Percentiles rank a stretch among this genome's conserved stretches.
phyloP scores from a whole-genome alignment of 2,329 filamentous ascomycete genomes.

The Pyricularia sp. region DNA sequence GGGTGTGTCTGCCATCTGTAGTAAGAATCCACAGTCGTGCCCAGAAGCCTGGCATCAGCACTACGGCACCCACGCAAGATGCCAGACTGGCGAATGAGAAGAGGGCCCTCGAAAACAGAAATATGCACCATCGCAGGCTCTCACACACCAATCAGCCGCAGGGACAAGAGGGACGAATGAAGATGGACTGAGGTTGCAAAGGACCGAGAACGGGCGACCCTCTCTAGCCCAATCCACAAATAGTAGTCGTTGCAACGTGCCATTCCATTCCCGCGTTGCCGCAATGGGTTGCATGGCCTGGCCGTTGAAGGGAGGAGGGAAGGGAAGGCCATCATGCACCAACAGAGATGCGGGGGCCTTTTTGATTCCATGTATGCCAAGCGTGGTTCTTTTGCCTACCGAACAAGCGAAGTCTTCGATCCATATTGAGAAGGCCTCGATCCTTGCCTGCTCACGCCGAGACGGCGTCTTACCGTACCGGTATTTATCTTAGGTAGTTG shows the following conservation, averaged over 20 bases:
- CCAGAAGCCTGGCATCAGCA: background rate
- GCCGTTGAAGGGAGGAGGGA: background rate
- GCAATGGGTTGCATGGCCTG: background rate
- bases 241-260: background rate
- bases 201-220: background rate
- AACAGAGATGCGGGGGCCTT: background rate
- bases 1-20: background rate
- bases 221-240: background rate
- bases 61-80: background rate
- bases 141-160: background rate
- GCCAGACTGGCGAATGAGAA: background rate
- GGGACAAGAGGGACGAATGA: background rate
- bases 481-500: no score
- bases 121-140: background rate
- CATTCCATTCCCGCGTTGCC: background rate
- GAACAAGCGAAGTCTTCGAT: no score
- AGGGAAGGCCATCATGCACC: background rate
- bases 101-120: background rate
- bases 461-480: no score
- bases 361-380: background rate
- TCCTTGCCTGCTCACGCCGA: no score
- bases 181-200: background rate
- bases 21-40: background rate
- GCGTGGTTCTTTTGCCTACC: background rate
- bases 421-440: no score